Percentiles rank a stretch among this genome's conserved stretches.
phyloP scores from a whole-genome alignment of 208 protist genomes.

The Leishmania tropica region DNA sequence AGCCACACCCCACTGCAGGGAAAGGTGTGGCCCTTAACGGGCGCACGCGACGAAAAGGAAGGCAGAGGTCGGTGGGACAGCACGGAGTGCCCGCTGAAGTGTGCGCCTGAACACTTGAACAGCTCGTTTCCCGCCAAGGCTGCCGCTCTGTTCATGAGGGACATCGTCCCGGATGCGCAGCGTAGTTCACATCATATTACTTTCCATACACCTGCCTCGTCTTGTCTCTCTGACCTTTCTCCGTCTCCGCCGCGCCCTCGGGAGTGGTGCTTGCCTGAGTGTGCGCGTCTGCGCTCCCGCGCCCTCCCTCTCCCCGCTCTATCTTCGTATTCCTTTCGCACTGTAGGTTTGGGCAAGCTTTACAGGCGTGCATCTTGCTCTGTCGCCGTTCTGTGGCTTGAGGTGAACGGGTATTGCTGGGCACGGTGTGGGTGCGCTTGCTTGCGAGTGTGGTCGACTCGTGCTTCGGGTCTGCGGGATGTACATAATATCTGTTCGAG shows the following conservation, averaged over 20 bases:
- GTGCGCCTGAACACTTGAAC: neutral
- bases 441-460: no score
- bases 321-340: no score
- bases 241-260: neutral
- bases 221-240: neutral
- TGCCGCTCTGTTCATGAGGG: neutral
- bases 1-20: neutral
- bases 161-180: neutral
- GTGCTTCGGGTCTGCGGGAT: no score
- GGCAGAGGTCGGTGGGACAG: neutral
- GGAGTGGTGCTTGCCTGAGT: neutral
- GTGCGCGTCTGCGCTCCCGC: no score
- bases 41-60: neutral
- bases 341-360: no score
- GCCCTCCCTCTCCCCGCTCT: no score
- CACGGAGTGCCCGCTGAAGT: neutral
- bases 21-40: neutral
- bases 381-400: no score
- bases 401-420: no score
- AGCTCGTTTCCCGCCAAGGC: neutral
- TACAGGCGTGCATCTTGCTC: no score
- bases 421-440: no score
- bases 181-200: neutral
- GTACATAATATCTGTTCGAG: constrained; percentile 3
- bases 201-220: neutral